phyloP scores from a whole-genome alignment of 139 green algal genomes.

The Haematococcus sp. region DNA sequence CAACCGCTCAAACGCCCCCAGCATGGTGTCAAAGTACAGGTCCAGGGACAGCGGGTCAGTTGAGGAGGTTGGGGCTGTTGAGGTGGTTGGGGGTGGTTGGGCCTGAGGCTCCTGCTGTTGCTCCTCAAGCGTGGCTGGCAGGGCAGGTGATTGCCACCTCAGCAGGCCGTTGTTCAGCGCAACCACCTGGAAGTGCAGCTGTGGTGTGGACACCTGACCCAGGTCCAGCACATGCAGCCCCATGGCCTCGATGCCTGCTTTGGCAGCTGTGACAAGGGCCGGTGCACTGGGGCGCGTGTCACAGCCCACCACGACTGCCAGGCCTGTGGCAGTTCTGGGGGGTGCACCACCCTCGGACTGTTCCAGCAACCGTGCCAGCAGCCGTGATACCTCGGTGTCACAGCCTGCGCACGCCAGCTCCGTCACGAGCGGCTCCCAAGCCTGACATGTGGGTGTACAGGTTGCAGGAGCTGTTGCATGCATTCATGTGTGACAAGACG shows the following conservation, averaged over 20 bases:
- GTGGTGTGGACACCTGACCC: constrained; percentile 88
- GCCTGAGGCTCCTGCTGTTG: not conserved
- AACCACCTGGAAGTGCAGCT: constrained; percentile 84
- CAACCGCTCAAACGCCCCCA: constrained; percentile 38
- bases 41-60: constrained; percentile 18
- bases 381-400: constrained; percentile 32
- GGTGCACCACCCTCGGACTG: not conserved
- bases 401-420: constrained; percentile 63
- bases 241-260: constrained; percentile 56
- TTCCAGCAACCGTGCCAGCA: not conserved
- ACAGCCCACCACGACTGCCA: constrained; percentile 66
- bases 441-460: no score
- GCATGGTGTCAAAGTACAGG: constrained; percentile 63
- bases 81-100: no score
- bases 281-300: constrained; percentile 75
- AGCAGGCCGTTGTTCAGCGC: not conserved
- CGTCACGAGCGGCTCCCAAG: constrained; percentile 71
- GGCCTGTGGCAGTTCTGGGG: not conserved
- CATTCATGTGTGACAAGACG: not conserved
- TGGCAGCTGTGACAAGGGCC: constrained; percentile 58
- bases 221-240: constrained; percentile 39
- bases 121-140: constrained; percentile 8
- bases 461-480: not conserved
- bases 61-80: no score
- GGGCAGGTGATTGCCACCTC: not conserved